phyloP scores from a whole-genome alignment of 2,329 filamentous ascomycete genomes.

The Sporothrix mexicana region DNA sequence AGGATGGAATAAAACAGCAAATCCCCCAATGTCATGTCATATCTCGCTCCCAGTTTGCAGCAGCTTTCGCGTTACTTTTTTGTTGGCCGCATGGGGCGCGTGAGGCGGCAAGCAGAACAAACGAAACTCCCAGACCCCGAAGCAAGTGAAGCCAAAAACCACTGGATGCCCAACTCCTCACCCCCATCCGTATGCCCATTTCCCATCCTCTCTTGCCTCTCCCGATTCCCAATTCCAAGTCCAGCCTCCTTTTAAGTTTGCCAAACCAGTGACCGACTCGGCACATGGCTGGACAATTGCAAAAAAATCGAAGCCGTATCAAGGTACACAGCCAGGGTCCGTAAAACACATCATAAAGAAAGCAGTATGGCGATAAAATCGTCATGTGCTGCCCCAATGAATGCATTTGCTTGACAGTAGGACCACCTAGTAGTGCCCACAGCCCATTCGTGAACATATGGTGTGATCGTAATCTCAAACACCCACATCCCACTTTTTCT shows the following conservation, averaged over 20 bases:
- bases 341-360: background rate
- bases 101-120: conserved; percentile 24
- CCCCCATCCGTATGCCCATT: background rate
- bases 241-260: background rate
- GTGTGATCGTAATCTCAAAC: conserved; percentile 27
- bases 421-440: conserved; percentile 1
- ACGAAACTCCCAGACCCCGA: conserved; percentile 27
- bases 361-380: conserved; percentile 5
- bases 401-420: conserved; percentile 18
- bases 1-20: conserved; percentile 16
- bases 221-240: background rate
- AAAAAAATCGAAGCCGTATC: background rate
- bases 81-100: conserved; percentile 15
- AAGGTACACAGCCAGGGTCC: background rate
- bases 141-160: conserved; percentile 23
- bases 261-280: conserved; percentile 3
- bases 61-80: conserved; percentile 29
- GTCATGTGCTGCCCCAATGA: conserved; percentile 5
- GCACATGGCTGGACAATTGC: background rate
- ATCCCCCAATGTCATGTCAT: conserved; percentile 26
- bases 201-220: background rate
- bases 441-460: conserved; percentile 14
- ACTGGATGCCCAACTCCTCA: conserved; percentile 11
- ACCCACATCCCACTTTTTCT: conserved; percentile 20
- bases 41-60: conserved; percentile 26